Conservation (phyloP, 345 rosid species). For the Sisymbrium irio region DNA sequence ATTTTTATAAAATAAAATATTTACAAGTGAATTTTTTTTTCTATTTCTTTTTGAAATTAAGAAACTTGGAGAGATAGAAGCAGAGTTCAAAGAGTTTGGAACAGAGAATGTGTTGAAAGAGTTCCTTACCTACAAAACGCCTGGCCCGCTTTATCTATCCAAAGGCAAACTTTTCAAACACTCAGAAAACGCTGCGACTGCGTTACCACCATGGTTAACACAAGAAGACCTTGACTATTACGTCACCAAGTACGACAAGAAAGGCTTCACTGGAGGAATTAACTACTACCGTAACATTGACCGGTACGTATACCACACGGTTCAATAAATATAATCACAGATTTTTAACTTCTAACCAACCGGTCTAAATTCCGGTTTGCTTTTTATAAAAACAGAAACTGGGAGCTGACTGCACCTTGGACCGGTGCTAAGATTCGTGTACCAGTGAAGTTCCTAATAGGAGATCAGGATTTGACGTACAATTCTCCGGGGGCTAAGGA, state of each 20-base stretch:
- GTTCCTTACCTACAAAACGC: slow-evolving; percentile 44
- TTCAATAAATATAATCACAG: neutral
- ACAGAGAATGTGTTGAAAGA: slow-evolving; percentile 46
- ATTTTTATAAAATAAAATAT: neutral
- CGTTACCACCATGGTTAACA: slow-evolving; percentile 68
- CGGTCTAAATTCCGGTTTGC: neutral
- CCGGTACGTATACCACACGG: slow-evolving; percentile 38
- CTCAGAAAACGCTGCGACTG: slow-evolving; percentile 18
- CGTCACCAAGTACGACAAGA: slow-evolving; percentile 45
- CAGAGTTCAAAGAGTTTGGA: slow-evolving; percentile 48
- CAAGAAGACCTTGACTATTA: slow-evolving; percentile 55
- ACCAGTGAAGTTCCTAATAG: slow-evolving; percentile 72
- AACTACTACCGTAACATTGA: slow-evolving; percentile 76
- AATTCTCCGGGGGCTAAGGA: slow-evolving; percentile 51
- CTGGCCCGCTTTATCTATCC: slow-evolving; percentile 50
- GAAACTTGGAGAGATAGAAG: slow-evolving; percentile 68
- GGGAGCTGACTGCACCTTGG: slow-evolving; percentile 76
- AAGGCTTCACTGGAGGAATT: slow-evolving; percentile 70
- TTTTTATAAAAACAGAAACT: slow-evolving; percentile 41
- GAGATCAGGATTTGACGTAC: slow-evolving; percentile 67
- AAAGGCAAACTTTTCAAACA: slow-evolving; percentile 48
- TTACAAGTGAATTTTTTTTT: neutral
- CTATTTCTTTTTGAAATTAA: neutral
- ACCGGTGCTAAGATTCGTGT: slow-evolving; percentile 46
- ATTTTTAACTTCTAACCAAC: neutral